Percentiles rank a stretch among this genome's conserved stretches.
phyloP scores from a whole-genome alignment of 768 basidiomycete genomes.

The Amanita rimosa region DNA sequence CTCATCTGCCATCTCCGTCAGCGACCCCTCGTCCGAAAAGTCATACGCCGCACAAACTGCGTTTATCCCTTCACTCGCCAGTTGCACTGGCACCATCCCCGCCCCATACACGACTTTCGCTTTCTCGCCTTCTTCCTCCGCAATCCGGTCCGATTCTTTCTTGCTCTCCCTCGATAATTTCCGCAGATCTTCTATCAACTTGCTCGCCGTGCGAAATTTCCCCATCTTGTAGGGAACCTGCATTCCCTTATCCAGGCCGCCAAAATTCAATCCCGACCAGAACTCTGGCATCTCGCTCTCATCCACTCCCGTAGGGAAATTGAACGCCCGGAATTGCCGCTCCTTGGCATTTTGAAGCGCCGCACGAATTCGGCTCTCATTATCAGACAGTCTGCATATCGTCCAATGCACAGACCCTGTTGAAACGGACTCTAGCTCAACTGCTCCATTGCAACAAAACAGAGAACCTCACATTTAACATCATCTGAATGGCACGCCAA shows the following conservation, averaged over 20 bases:
- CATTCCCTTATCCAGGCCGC: conserved; percentile 16
- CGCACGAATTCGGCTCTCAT: conserved; percentile 22
- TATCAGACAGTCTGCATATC: conserved; percentile 27
- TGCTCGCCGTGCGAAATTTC: conserved; percentile 24
- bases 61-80: background rate
- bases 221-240: conserved; percentile 17
- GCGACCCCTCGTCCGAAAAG: background rate
- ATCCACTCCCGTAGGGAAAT: conserved; percentile 38
- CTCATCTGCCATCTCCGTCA: background rate
- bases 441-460: background rate
- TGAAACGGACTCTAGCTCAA: background rate
- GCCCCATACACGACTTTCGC: conserved; percentile 31
- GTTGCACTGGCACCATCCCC: background rate
- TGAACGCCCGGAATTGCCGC: conserved; percentile 35
- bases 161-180: conserved; percentile 35
- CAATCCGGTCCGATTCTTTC: conserved; percentile 25
- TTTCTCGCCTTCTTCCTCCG: conserved; percentile 25
- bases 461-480: background rate
- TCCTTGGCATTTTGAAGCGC: conserved; percentile 21
- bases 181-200: conserved; percentile 28
- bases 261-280: conserved; percentile 36
- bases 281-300: conserved; percentile 29
- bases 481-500: conserved; percentile 5
- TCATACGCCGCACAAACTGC: background rate
- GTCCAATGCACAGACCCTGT: conserved; percentile 57